Evolutionary conservation across 352 stramenopile species (phyloP).

Genomic region (Phytophthora quininea): DNA sequence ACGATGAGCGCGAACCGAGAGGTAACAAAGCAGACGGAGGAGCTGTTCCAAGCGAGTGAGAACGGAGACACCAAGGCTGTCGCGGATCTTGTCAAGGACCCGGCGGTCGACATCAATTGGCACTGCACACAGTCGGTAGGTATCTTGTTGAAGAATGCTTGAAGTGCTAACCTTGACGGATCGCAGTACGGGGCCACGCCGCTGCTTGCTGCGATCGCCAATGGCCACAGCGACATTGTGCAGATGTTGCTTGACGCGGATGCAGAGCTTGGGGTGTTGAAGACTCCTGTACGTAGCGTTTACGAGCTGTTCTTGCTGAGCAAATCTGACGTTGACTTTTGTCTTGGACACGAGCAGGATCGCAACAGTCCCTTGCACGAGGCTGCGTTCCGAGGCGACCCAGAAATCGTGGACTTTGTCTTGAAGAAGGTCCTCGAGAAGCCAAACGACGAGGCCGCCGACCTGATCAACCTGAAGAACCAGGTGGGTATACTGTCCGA

Average conservation of each 20-base stretch:
- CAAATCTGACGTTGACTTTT: neutral
- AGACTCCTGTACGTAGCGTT: constrained; percentile 60
- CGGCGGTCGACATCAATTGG: constrained; percentile 72
- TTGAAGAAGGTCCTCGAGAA: constrained; percentile 60
- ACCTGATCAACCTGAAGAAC: constrained; percentile 66
- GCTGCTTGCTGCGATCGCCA: constrained; percentile 70
- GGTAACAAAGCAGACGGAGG: constrained; percentile 60
- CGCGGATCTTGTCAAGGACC: constrained; percentile 45
- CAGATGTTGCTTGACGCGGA: constrained; percentile 61
- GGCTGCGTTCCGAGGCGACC: constrained; percentile 58
- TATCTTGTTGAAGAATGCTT: neutral
- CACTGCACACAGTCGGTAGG: constrained; percentile 67
- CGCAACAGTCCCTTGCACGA: constrained; percentile 81
- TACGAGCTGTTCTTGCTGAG: neutral
- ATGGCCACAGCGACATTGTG: constrained; percentile 61
- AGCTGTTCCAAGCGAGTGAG: constrained; percentile 66
- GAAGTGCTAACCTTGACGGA: neutral
- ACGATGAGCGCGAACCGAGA: constrained; percentile 74
- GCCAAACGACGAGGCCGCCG: constrained; percentile 34
- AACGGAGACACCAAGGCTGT: constrained; percentile 55
- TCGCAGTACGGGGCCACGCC: constrained; percentile 74
- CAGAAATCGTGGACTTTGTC: constrained; percentile 55
- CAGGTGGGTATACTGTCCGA: constrained; percentile 35
- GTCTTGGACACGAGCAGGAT: constrained; percentile 44
- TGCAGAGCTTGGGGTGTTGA: constrained; percentile 65